Conservation (phyloP, 2,329 filamentous ascomycete species). For the Xylaria sp. region DNA sequence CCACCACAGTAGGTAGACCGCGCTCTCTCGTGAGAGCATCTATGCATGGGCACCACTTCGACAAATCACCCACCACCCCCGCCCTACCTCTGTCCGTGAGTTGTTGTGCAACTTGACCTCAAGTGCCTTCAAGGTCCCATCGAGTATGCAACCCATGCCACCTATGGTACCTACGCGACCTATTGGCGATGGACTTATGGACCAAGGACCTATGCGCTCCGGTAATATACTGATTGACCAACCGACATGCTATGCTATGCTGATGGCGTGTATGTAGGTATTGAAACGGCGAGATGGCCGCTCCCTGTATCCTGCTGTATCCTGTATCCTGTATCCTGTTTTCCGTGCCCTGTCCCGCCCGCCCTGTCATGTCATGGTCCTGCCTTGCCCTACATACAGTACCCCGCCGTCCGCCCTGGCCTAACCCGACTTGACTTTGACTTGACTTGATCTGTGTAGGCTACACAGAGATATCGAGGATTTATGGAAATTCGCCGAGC, state of each 20-base stretch:
- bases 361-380: constrained; percentile 5
- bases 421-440: not conserved
- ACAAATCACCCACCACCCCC: constrained; percentile 32
- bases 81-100: constrained; percentile 28
- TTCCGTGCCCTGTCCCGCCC: constrained; percentile 2
- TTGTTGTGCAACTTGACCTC: constrained; percentile 37
- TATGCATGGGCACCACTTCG: constrained; percentile 27
- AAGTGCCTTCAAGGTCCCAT: constrained; percentile 34
- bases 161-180: constrained; percentile 14
- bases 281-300: constrained; percentile 28
- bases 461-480: constrained; percentile 29
- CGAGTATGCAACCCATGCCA: constrained; percentile 32
- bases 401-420: not conserved
- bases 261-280: constrained; percentile 22
- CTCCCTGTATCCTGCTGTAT: constrained; percentile 19
- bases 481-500: constrained; percentile 24
- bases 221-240: constrained; percentile 28
- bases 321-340: constrained; percentile 4
- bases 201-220: constrained; percentile 17
- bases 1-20: not conserved
- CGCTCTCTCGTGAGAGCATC: constrained; percentile 25
- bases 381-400: not conserved
- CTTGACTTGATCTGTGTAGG: constrained; percentile 18
- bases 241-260: constrained; percentile 17
- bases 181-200: not conserved